Base-by-base conservation (phyloP, 2,329 filamentous ascomycete species). In the Graphilbum ipis-grandicollis region DNA sequence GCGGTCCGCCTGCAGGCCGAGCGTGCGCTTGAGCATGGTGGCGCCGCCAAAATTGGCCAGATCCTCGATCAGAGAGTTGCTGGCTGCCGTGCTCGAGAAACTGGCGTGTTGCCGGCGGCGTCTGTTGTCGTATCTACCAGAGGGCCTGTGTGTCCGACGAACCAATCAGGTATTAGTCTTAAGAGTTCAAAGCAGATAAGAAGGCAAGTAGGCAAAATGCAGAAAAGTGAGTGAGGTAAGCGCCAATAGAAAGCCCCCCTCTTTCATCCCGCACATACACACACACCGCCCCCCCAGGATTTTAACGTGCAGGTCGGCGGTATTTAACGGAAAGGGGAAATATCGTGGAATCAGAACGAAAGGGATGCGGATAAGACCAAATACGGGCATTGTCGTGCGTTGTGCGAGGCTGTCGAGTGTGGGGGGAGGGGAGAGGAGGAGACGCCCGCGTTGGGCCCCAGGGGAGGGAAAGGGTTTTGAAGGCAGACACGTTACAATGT, bases 1-100 rank as follows among this genome's bases (percentile, higher is more conserved):
- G 42, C 79, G 74, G 54, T 83, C 77, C 49, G 71, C 63, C 52
- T 88, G 81, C 46, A 90, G 65, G 41, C 82, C 82, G 40, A 90
- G 62, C 14, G 75, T 79, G 51, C 73, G 67, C 54, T 75, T 76
- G 40, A 80, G 62, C 48, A 77, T 60, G 40, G 71, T 74, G 37
- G 71, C 70, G 29, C 72, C 73, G 42, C 73, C 73, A 48, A 78
- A 70, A 53, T 78, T 77, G 52, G 74, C 73, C 70, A 79, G 75
- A 44, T 79, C 74, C 59, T 79, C 73, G 43, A 77, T 62, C 42
- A 78, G 62, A 34, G 73, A 75, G 50, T 59, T 70, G 54, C 70
- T 75, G 39, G 64, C 69, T 43, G 66, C 65, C 26, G 68, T 73
- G 54, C 68, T 75, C 42, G 72, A 77, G 39, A 71, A 56, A 50